A percentile compares a stretch with the other conserved stretches of the same genome.
Conservation (phyloP, 257 asterid genomes). For the Ballota nigra region DNA sequence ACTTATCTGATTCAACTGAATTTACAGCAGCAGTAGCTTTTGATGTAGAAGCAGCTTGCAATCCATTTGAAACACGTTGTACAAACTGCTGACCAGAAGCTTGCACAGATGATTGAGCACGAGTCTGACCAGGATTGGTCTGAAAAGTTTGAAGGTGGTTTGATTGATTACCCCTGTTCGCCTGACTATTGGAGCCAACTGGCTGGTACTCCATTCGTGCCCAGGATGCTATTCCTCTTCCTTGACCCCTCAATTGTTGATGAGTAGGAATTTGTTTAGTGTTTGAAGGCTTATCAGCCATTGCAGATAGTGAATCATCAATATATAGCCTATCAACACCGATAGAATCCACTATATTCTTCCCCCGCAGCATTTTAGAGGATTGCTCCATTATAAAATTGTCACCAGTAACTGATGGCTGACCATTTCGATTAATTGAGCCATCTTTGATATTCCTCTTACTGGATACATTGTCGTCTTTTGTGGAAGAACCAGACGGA, state of each 20-base stretch:
- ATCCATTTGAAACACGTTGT: conserved; percentile 41
- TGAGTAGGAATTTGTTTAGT: conserved; percentile 44
- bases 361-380: conserved; percentile 41
- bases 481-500: conserved; percentile 72
- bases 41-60: conserved; percentile 63
- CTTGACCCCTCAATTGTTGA: conserved; percentile 53
- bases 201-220: conserved; percentile 59
- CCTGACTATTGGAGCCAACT: conserved; percentile 44
- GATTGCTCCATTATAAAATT: conserved; percentile 38
- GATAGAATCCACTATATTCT: conserved; percentile 51
- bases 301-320: conserved; percentile 47
- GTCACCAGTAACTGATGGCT: conserved; percentile 35
- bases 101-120: conserved; percentile 36
- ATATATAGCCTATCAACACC: conserved; percentile 50
- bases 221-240: conserved; percentile 51
- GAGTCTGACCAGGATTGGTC: conserved; percentile 45
- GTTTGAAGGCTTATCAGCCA: conserved; percentile 46
- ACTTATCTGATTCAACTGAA: conserved; percentile 46
- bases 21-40: conserved; percentile 33
- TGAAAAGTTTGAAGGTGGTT: conserved; percentile 42
- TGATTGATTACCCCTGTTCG: conserved; percentile 43
- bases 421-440: conserved; percentile 36
- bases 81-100: conserved; percentile 52
- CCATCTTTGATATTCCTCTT: conserved; percentile 52
- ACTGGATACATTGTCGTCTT: conserved; percentile 38